phyloP scores from a whole-genome alignment of 2,329 filamentous ascomycete genomes.

The Aspergillus piperis region DNA sequence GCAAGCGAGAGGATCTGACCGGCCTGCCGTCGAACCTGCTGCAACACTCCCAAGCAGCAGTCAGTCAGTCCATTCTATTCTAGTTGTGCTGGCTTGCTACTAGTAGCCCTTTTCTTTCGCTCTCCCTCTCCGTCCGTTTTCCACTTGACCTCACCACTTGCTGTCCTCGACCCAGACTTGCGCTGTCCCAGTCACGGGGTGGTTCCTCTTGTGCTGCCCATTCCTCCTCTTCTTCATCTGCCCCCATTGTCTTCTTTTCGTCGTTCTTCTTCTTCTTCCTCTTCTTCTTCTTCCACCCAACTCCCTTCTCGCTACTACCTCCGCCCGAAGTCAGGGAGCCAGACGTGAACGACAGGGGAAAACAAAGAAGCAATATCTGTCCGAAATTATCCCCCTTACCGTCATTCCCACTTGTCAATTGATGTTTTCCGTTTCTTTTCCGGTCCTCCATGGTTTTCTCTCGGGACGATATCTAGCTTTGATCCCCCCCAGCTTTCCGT shows the following conservation, averaged over 20 bases:
- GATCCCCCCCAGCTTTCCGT: slow-evolving; percentile 9
- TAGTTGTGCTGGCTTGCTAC: neutral
- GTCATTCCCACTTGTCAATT: slow-evolving; percentile 15
- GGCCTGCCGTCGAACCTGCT: slow-evolving; percentile 8
- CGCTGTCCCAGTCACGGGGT: slow-evolving; percentile 22
- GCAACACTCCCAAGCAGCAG: neutral
- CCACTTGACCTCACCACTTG: slow-evolving; percentile 17
- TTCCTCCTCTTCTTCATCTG: slow-evolving; percentile 20
- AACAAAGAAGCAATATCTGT: slow-evolving; percentile 1
- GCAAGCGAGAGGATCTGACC: slow-evolving; percentile 24
- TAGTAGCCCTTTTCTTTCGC: neutral
- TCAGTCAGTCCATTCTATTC: neutral
- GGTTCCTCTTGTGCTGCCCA: slow-evolving; percentile 8
- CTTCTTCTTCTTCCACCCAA: slow-evolving; percentile 24
- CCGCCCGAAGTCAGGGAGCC: slow-evolving; percentile 14
- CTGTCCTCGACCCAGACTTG: slow-evolving; percentile 15
- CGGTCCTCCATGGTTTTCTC: slow-evolving; percentile 18
- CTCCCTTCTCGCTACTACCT: slow-evolving; percentile 28
- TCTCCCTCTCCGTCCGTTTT: slow-evolving; percentile 5
- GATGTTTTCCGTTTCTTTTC: slow-evolving; percentile 13
- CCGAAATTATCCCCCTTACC: neutral
- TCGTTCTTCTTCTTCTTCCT: slow-evolving; percentile 15
- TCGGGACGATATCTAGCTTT: slow-evolving; percentile 16
- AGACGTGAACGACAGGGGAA: slow-evolving; percentile 2
- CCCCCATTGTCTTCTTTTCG: slow-evolving; percentile 15